Base-by-base conservation (phyloP, 495 filamentous ascomycete genomes). In the Aspergillus campestris region DNA sequence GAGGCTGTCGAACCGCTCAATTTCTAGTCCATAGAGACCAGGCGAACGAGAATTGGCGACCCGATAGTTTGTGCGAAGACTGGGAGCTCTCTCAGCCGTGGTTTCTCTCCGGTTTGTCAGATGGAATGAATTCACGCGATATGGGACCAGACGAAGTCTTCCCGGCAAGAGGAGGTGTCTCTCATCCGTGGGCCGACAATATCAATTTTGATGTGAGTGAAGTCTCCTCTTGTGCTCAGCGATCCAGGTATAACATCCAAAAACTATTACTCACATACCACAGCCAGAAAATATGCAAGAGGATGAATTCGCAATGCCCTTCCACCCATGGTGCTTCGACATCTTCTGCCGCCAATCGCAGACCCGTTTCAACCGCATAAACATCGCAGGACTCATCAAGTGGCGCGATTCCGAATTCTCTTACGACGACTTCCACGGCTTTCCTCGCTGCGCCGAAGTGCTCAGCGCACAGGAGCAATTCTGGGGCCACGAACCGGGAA, bases 321-420 rank as follows among this genome's bases (percentile, higher is more conserved):
- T 67, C 33, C 62, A 67, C 40, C 62, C 64, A 3, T 56, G 58
- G 41, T 64, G 62, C 45, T 61, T 68, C 32, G 62, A 66, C 32
- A 60, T 63, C 11, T 64, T 58, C 36, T 52, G 38, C 9, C 52
- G 50, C 4, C 48, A 58, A 29, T 59, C 58, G 18, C 49, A 49
- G 36, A 5, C 13, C 8, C 49, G 47, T 3, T 51, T 64, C 12
- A 40, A 50, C 3, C 29, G 35, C 1, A 31, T 62, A 6, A 51
- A 59, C 14, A 18, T 53, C 8, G 18, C 50, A 8, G 50, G 52
- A 0, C 40, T 66, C 1, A 53, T 58, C 35, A 49, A 15, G 0
- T 66, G 56, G 59, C 53, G 53, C 5, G 45, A 58, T 36, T 12
- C 46, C 2, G 55, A 55, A n/a, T 47, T 31, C 40, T 34, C 38